Evolutionary conservation across 192 early-diverging fungal genomes (phyloP).

Genomic region (Kickxella alabastrina): DNA sequence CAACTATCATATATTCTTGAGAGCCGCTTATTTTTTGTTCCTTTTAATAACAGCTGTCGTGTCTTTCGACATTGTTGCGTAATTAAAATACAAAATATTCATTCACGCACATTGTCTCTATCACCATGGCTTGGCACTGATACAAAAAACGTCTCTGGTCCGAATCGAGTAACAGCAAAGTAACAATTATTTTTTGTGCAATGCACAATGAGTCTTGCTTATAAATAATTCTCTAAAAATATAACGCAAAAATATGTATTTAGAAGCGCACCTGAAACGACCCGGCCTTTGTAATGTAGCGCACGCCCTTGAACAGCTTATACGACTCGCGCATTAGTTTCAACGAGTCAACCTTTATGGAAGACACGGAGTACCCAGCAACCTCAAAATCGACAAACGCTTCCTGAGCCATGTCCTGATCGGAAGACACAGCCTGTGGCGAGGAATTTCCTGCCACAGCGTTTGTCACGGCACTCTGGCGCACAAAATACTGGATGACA

Average conservation of each 20-base stretch:
- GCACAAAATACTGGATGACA: conserved; percentile 20
- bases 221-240: no score
- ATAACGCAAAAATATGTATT: neutral
- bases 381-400: conserved; percentile 43
- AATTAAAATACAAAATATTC: no score
- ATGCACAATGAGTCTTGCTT: no score
- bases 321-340: conserved; percentile 37
- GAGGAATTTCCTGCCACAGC: neutral
- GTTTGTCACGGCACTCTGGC: neutral
- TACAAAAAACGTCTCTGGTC: no score
- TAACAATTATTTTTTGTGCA: neutral
- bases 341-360: conserved; percentile 39
- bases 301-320: conserved; percentile 44
- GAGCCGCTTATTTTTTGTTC: no score
- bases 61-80: no score
- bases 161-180: no score
- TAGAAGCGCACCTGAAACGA: conserved; percentile 38
- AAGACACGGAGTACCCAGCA: conserved; percentile 31
- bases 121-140: no score
- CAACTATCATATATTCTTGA: no score
- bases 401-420: conserved; percentile 3
- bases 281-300: conserved; percentile 31
- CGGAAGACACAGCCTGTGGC: neutral
- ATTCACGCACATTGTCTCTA: no score
- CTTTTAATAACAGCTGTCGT: no score